Evolutionary conservation across 345 rosid species (phyloP).

Genomic region (Microcos paniculata): DNA sequence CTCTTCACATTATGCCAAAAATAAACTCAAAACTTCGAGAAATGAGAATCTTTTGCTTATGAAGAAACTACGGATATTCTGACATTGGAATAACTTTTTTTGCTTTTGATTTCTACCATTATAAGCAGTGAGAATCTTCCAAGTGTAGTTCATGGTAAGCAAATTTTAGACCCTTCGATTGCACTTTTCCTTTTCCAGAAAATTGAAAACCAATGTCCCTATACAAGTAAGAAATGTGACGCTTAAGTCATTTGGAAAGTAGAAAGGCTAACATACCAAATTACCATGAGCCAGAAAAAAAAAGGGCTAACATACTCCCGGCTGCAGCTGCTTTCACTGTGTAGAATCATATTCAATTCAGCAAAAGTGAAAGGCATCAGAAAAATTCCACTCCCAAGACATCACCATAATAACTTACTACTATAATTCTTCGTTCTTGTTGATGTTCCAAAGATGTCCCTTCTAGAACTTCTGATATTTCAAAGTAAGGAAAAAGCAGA

Average conservation of each 20-base stretch:
- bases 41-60: neutral
- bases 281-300: neutral
- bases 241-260: neutral
- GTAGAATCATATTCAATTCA: slow-evolving; percentile 17
- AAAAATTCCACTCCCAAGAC: neutral
- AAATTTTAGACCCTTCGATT: neutral
- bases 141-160: neutral
- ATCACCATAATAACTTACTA: neutral
- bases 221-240: neutral
- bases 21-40: neutral
- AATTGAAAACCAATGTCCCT: neutral
- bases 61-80: neutral
- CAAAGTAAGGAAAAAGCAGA: neutral
- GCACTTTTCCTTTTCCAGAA: neutral
- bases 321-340: neutral
- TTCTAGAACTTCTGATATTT: neutral
- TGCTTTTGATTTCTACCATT: neutral
- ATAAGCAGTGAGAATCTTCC: neutral
- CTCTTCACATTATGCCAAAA: neutral
- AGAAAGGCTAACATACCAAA: too few species aligned
- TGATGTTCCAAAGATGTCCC: neutral
- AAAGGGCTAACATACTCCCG: neutral
- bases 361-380: neutral
- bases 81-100: neutral
- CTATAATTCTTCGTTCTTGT: neutral